phyloP scores from a whole-genome alignment of 192 early-diverging fungal genomes.

The Phycomyces nitens region DNA sequence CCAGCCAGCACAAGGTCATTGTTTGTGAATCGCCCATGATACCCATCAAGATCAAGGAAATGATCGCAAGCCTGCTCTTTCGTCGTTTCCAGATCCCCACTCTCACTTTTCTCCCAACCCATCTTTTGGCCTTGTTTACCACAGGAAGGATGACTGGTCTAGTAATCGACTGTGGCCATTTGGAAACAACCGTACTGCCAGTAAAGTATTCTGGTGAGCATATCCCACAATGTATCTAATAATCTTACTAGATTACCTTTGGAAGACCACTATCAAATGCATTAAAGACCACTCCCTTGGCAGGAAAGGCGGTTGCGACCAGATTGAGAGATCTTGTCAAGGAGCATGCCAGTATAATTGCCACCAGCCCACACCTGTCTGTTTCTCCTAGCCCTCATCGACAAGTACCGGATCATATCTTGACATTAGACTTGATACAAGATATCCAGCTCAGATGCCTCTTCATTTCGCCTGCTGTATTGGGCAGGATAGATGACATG shows the following conservation, averaged over 20 bases:
- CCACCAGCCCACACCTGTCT: conserved; percentile 35
- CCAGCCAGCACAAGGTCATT: conserved; percentile 79
- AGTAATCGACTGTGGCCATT: conserved; percentile 83
- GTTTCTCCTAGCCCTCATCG: conserved; percentile 24
- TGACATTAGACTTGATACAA: conserved; percentile 55
- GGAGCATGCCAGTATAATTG: conserved; percentile 45
- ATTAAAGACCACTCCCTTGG: conserved; percentile 59
- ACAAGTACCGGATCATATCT: conserved; percentile 41
- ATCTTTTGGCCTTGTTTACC: conserved; percentile 71
- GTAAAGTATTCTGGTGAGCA: conserved; percentile 41
- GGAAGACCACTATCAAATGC: conserved; percentile 25
- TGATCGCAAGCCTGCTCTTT: conserved; percentile 71
- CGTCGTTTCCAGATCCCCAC: conserved; percentile 73
- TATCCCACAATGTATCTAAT: no score
- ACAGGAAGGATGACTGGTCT: conserved; percentile 74
- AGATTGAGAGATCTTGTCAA: conserved; percentile 56
- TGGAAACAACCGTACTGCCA: conserved; percentile 72
- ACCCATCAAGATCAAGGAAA: conserved; percentile 62
- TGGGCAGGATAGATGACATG: conserved; percentile 20
- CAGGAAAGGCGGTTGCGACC: conserved; percentile 56
- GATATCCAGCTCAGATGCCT: conserved; percentile 63
- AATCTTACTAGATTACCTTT: not conserved
- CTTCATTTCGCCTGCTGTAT: conserved; percentile 53
- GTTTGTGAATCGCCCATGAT: conserved; percentile 72
- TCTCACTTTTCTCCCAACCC: conserved; percentile 68